Evolutionary conservation across 345 rosid species (phyloP).

Genomic region (Microthlaspi erraticum): DNA sequence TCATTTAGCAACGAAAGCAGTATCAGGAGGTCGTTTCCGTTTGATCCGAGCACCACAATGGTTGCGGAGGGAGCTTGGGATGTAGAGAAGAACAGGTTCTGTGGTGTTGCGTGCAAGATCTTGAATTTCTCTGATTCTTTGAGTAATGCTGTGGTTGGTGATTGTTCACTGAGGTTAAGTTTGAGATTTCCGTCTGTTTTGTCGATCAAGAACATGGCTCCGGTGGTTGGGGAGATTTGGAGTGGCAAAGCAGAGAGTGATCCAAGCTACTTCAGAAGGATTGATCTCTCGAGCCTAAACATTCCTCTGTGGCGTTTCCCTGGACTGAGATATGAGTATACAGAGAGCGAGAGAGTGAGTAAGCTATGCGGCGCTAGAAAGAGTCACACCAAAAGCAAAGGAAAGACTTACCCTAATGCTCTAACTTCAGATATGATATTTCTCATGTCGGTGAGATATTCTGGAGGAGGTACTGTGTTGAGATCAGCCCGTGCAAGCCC

Average conservation of each 20-base stretch:
- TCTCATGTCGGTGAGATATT: conserved; percentile 54
- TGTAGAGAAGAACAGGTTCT: conserved; percentile 58
- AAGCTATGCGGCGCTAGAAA: conserved; percentile 47
- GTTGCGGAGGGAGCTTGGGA: conserved; percentile 88
- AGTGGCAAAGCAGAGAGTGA: conserved; percentile 56
- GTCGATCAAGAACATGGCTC: conserved; percentile 54
- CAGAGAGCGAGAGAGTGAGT: conserved; percentile 50
- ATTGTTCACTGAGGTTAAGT: conserved; percentile 71
- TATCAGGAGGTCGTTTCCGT: conserved; percentile 45
- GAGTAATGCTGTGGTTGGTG: conserved; percentile 56
- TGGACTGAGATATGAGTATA: conserved; percentile 62
- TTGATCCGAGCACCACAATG: conserved; percentile 61
- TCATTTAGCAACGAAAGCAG: conserved; percentile 48
- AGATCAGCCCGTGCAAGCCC: conserved; percentile 63
- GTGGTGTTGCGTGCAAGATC: conserved; percentile 70
- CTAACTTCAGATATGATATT: conserved; percentile 74
- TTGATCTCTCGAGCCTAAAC: conserved; percentile 53
- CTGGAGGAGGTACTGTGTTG: conserved; percentile 47
- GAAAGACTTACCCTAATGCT: conserved; percentile 60
- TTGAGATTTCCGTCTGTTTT: conserved; percentile 63
- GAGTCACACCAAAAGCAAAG: conserved; percentile 48
- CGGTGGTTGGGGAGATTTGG: conserved; percentile 64
- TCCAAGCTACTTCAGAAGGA: conserved; percentile 52
- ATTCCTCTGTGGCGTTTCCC: conserved; percentile 43
- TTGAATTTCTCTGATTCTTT: conserved; percentile 55